These are phyloP conservation scores for Trypanosoma boissoni DNA, from an alignment of 208 protist species.

Conservation along the genomic window DNA sequence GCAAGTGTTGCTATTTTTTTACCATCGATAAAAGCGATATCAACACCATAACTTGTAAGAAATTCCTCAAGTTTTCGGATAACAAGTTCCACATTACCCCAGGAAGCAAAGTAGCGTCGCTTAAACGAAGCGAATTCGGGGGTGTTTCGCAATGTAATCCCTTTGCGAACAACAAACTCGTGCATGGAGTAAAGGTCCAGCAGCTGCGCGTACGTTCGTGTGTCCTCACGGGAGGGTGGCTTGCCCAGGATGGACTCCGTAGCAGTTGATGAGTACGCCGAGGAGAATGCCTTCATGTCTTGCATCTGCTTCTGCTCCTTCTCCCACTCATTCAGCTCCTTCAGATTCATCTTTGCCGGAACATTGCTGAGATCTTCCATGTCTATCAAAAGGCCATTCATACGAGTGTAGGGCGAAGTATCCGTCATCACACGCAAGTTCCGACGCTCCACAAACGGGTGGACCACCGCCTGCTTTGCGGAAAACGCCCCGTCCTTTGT, in stretches of 20 bases:
- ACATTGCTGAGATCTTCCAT: slow-evolving; percentile 67
- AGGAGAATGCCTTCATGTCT: background rate
- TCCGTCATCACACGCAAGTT: slow-evolving; percentile 57
- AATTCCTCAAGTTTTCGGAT: slow-evolving; percentile 79
- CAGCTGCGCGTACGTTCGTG: slow-evolving; percentile 89
- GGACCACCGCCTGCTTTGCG: slow-evolving; percentile 35
- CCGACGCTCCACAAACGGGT: slow-evolving; percentile 14
- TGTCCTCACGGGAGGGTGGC: slow-evolving; percentile 40
- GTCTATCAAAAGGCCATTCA: slow-evolving; percentile 73
- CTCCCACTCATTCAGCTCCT: slow-evolving; percentile 77
- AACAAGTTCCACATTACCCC: slow-evolving; percentile 82
- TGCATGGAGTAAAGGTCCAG: slow-evolving; percentile 94
- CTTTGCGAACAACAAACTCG: slow-evolving; percentile 93
- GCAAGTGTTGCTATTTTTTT: slow-evolving; percentile 81
- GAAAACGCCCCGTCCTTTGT: slow-evolving; percentile 57
- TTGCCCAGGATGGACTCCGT: background rate
- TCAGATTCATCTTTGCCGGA: slow-evolving; percentile 66
- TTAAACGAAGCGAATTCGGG: slow-evolving; percentile 92
- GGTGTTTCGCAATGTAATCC: slow-evolving; percentile 79
- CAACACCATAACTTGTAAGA: slow-evolving; percentile 70
- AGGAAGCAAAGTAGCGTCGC: slow-evolving; percentile 67
- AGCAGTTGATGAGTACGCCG: slow-evolving; percentile 3
- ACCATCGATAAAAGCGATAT: slow-evolving; percentile 89
- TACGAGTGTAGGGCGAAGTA: slow-evolving; percentile 44
- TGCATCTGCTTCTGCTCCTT: slow-evolving; percentile 19